Conservation (phyloP, 805 yeast species). For the Yamadazyma sp. region DNA sequence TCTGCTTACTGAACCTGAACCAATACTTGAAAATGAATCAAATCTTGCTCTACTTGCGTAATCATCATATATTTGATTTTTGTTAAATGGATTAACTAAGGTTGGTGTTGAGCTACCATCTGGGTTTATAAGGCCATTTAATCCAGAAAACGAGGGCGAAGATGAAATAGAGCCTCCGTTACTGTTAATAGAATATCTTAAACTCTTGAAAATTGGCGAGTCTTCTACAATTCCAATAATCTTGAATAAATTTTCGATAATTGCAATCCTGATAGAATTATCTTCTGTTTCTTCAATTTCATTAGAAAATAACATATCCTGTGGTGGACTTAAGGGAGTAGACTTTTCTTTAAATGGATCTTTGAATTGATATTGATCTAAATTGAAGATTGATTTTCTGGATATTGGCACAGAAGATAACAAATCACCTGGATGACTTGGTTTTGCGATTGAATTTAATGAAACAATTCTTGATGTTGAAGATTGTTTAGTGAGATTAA, state of each 20-base stretch:
- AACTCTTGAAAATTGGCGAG: conserved; percentile 6
- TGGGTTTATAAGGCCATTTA: conserved; percentile 17
- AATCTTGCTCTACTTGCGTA: conserved; percentile 14
- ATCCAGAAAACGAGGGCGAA: conserved; percentile 28
- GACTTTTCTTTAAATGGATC: conserved; percentile 5
- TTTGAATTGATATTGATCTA: conserved; percentile 9
- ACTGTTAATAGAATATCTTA: conserved; percentile 13
- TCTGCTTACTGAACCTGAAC: conserved; percentile 10
- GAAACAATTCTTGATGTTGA: conserved; percentile 37
- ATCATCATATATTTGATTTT: conserved; percentile 12
- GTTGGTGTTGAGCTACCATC: conserved; percentile 4
- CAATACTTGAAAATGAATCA: conserved; percentile 15
- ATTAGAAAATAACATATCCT: conserved; percentile 39
- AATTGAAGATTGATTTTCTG: conserved; percentile 32
- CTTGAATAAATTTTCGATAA: conserved; percentile 68
- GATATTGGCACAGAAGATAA: conserved; percentile 76
- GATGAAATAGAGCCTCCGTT: conserved; percentile 20
- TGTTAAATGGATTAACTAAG: conserved; percentile 10
- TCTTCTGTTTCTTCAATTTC: conserved; percentile 71
- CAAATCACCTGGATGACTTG: conserved; percentile 80
- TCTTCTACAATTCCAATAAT: conserved; percentile 57
- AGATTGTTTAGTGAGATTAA: conserved; percentile 5
- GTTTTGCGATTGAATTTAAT: conserved; percentile 49
- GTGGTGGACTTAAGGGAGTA: conserved; percentile 1
- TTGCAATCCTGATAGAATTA: conserved; percentile 55